Evolutionary conservation across 2,329 filamentous ascomycete genomes (phyloP).

Genomic region (Calycina herbarum): DNA sequence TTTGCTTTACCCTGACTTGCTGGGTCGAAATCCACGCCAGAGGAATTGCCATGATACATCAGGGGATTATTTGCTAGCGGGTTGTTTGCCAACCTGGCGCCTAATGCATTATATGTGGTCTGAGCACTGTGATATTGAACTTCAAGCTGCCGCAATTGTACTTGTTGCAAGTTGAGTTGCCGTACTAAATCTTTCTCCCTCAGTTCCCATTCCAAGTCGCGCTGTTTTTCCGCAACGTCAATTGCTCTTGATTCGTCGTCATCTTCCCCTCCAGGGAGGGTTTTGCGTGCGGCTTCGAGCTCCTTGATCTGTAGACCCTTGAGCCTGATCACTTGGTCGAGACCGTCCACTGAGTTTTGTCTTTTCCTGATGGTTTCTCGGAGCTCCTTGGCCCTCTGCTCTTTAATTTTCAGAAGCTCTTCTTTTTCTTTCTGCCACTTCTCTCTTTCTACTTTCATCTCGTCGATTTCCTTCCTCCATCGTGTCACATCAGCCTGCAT

Average conservation of each 20-base stretch:
- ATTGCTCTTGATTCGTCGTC: constrained; percentile 46
- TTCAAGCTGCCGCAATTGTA: constrained; percentile 32
- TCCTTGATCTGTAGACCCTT: constrained; percentile 71
- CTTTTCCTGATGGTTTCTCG: constrained; percentile 57
- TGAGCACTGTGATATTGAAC: constrained; percentile 26
- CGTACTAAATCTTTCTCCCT: constrained; percentile 29
- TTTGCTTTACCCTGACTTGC: constrained; percentile 37
- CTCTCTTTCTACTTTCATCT: constrained; percentile 57
- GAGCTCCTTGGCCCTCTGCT: constrained; percentile 52
- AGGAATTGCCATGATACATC: constrained; percentile 37
- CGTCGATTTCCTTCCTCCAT: constrained; percentile 63
- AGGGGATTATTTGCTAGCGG: constrained; percentile 31
- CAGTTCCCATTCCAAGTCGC: constrained; percentile 37
- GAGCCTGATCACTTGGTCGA: constrained; percentile 73
- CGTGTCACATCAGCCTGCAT: constrained; percentile 68
- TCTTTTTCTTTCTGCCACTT: constrained; percentile 55
- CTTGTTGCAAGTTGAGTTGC: constrained; percentile 26
- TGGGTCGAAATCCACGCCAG: constrained; percentile 38
- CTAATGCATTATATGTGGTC: constrained; percentile 19
- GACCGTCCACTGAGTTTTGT: constrained; percentile 53
- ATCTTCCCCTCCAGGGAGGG: constrained; percentile 59
- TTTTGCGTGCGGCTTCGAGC: constrained; percentile 69
- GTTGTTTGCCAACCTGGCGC: constrained; percentile 30
- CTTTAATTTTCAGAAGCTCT: constrained; percentile 51
- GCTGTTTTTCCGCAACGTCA: constrained; percentile 33